Evolutionary conservation across 2,329 filamentous ascomycete species (phyloP).

Genomic region (Ophiocordyceps sinensis): DNA sequence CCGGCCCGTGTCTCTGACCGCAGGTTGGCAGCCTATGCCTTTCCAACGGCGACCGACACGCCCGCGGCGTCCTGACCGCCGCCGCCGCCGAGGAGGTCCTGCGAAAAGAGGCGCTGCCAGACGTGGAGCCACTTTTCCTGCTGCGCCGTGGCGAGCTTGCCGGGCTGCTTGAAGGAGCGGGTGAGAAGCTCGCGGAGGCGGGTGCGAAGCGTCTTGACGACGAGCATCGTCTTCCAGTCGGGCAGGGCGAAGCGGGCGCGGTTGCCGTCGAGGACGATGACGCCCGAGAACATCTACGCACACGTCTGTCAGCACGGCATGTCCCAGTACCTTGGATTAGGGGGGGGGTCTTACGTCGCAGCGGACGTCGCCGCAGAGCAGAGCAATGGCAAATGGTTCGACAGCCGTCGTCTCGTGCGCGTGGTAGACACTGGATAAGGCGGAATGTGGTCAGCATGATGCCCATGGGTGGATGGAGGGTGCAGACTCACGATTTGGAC

Average conservation of each 20-base stretch:
- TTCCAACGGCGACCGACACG: conserved; percentile 10
- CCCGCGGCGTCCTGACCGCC: conserved; percentile 18
- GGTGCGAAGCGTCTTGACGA: conserved; percentile 65
- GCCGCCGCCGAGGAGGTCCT: conserved; percentile 27
- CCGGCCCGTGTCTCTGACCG: neutral
- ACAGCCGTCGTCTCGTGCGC: conserved; percentile 77
- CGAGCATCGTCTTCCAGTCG: conserved; percentile 84
- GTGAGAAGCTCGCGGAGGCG: conserved; percentile 64
- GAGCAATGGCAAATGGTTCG: conserved; percentile 66
- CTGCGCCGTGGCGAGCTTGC: conserved; percentile 46
- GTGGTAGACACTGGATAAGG: conserved; percentile 46
- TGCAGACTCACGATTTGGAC: conserved; percentile 50
- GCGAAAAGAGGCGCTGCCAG: conserved; percentile 56
- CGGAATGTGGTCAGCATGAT: neutral
- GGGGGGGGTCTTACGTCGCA: conserved; percentile 48
- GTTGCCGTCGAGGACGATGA: conserved; percentile 78
- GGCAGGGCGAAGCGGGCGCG: conserved; percentile 67
- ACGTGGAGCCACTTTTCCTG: conserved; percentile 62
- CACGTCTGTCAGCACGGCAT: neutral
- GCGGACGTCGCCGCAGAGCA: conserved; percentile 79
- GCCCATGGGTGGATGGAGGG: neutral
- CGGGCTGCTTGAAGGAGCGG: conserved; percentile 53
- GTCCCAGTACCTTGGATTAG: neutral
- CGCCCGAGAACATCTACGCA: conserved; percentile 64
- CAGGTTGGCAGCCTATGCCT: conserved; percentile 11